Percentiles rank a stretch among this genome's conserved stretches.
Evolutionary conservation across 108 stramenopile species (phyloP).

Genomic region (Nitzschia palea): DNA sequence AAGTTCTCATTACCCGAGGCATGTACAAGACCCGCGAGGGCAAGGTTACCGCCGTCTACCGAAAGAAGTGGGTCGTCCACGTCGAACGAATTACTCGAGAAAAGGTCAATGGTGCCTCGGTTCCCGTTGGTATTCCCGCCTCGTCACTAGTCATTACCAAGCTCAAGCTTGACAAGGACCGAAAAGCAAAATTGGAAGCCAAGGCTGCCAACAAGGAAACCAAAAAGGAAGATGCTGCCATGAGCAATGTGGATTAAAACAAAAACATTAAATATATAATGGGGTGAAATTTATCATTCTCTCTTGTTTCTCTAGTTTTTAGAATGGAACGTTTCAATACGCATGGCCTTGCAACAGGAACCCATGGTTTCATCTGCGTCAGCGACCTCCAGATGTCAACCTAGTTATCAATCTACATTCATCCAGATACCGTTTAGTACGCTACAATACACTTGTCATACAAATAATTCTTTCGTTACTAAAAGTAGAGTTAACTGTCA

Average conservation of each 20-base stretch:
- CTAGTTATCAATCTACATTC: not conserved
- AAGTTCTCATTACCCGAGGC: slow-evolving; percentile 96
- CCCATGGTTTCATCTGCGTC: not conserved
- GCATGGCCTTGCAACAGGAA: too few species aligned
- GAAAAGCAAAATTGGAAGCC: slow-evolving; percentile 94
- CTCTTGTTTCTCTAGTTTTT: too few species aligned
- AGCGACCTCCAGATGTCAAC: not conserved
- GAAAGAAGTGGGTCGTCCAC: slow-evolving; percentile 98
- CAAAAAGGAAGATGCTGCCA: slow-evolving; percentile 81
- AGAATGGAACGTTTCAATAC: too few species aligned
- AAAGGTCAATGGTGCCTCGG: slow-evolving; percentile 94
- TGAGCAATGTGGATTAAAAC: slow-evolving; percentile 96
- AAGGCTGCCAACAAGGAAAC: slow-evolving; percentile 84
- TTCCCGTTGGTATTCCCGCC: slow-evolving; percentile 94
- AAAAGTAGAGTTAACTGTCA: not conserved
- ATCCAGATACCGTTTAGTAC: not conserved
- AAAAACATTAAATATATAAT: not conserved
- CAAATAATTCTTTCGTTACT: not conserved
- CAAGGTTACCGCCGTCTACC: slow-evolving; percentile 93
- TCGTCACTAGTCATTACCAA: slow-evolving; percentile 97
- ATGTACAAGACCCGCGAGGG: slow-evolving; percentile 98
- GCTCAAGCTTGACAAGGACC: slow-evolving; percentile 99
- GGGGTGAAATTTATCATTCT: too few species aligned
- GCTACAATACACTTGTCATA: not conserved
- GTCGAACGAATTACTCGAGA: slow-evolving; percentile 96